Evolutionary conservation across 1,284 basidiomycete species (phyloP), one percentile per base, ranked within the genome.

Genomic region (Gymnopus androsaceus): DNA sequence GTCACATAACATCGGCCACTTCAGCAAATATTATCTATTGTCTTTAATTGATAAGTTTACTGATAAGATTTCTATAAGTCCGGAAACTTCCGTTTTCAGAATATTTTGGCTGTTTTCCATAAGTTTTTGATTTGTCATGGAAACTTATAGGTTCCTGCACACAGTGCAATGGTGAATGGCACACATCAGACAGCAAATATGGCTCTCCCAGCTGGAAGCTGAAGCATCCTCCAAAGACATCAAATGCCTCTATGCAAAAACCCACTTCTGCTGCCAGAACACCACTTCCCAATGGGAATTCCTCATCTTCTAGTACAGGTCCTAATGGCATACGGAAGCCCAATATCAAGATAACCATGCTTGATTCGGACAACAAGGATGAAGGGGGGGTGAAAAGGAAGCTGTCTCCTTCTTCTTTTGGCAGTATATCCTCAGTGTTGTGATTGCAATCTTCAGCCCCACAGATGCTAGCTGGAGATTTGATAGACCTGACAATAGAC

Each of bases 101-200:
- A n/a, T n/a, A n/a, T n/a, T n/a, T n/a, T n/a, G n/a, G n/a, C n/a
- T n/a, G n/a, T n/a, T n/a, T n/a, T n/a, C n/a, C n/a, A n/a, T n/a
- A n/a, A n/a, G n/a, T n/a, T n/a, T n/a, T n/a, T n/a, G n/a, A n/a
- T n/a, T n/a, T n/a, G n/a, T n/a, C n/a, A n/a, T n/a, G n/a, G n/a
- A n/a, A n/a, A n/a, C n/a, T n/a, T n/a, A n/a, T n/a, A n/a, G n/a
- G n/a, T n/a, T n/a, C n/a, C n/a, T n/a, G n/a, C n/a, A n/a, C n/a
- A n/a, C n/a, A n/a, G n/a, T n/a, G n/a, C 0, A 88, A 96, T 67
- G 95, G 94, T 0, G 87, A 94, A 66, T 99, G 97, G 97, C 94
- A 96, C 68, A 94, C 94, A 0, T 76, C 83, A 15, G 93, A 98
- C 70, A 84, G 90, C 72, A 92, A 89, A 69, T 89, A 85, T 65